These are phyloP conservation scores for Lodderomyces pseudojiufengensis DNA, from an alignment of 1,139 yeast genomes.

Conservation along the genomic window DNA sequence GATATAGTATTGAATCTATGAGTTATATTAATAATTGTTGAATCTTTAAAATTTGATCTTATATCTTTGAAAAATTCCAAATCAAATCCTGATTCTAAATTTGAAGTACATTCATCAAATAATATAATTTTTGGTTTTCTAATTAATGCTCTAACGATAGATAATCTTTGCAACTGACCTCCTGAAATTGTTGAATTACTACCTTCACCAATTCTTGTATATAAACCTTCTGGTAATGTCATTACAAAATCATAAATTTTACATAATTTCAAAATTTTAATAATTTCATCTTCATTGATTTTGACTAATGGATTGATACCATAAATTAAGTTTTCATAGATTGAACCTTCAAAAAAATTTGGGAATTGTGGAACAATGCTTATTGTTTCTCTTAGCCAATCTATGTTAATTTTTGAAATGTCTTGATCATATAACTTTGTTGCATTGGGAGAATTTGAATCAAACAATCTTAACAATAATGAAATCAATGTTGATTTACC, in stretches of 20 bases:
- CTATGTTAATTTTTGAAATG: constrained; percentile 42
- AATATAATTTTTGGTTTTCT: constrained; percentile 60
- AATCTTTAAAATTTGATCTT: not conserved
- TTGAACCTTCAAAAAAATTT: constrained; percentile 60
- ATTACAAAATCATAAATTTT: constrained; percentile 51
- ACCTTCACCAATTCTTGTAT: constrained; percentile 53
- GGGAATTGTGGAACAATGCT: constrained; percentile 70
- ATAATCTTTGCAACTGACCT: constrained; percentile 76
- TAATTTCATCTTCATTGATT: constrained; percentile 32
- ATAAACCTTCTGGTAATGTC: constrained; percentile 52
- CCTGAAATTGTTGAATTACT: constrained; percentile 57
- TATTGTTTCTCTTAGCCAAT: constrained; percentile 49
- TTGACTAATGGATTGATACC: constrained; percentile 40
- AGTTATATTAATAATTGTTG: constrained; percentile 51
- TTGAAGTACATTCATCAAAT: constrained; percentile 79
- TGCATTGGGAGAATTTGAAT: constrained; percentile 24
- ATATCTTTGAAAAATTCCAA: constrained; percentile 25
- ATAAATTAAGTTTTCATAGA: constrained; percentile 63
- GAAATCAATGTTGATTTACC: constrained; percentile 72
- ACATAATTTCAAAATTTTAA: constrained; percentile 39
- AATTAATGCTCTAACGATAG: constrained; percentile 71
- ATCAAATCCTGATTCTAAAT: constrained; percentile 58
- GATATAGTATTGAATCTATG: constrained; percentile 59
- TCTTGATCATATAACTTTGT: constrained; percentile 39
- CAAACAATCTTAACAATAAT: constrained; percentile 51